Base-by-base conservation (phyloP, 78 protist species). In the Salpingoeca rosetta region DNA sequence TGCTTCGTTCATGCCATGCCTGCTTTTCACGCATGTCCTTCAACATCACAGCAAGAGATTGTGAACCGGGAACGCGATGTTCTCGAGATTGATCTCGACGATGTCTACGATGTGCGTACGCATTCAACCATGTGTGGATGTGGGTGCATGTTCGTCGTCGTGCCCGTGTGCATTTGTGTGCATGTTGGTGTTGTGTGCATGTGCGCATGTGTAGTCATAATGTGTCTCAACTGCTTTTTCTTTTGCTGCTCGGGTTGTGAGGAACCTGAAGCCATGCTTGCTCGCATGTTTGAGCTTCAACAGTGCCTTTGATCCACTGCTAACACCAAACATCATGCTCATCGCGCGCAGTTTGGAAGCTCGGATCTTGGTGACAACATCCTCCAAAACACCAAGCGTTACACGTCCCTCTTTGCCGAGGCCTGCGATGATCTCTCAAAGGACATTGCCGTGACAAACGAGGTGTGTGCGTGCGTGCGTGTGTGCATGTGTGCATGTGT, bases 21-120 rank as follows among this genome's bases (percentile, higher is more conserved):
- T 51, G 65, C 65, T 51, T 51, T 51, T 7, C 7, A 51, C 65
- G 7, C 65, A 51, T 51, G 65, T 51, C n/a, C n/a, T n/a, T n/a
- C n/a, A n/a, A n/a, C n/a, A n/a, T 17, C 51, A 35, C 82, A 80
- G 83, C 43, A 39, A 44, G 12, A 80, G 73, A 80, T 80, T 44
- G 83, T 44, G 0, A n/a, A 80, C 83, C 57, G 83, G 7, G 74
- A 44, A 73, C 75, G 22, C 11, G 11, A 7, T 2, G n/a, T 35
- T 27, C 3, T 80, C 27, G 35, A 2, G 10, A 44, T 80, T 44
- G 73, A 80, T n/a, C 57, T 80, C 73, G 65, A 80, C 12, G 83
- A 80, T 35, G 28, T 78, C 39, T 22, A 78, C 37, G 82, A 39
- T 26, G 82, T 78, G 56, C 3, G 56, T 42, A 36, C 11, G n/a